Base-by-base conservation (phyloP, 1,139 yeast species). In the Taiozyma sp. region DNA sequence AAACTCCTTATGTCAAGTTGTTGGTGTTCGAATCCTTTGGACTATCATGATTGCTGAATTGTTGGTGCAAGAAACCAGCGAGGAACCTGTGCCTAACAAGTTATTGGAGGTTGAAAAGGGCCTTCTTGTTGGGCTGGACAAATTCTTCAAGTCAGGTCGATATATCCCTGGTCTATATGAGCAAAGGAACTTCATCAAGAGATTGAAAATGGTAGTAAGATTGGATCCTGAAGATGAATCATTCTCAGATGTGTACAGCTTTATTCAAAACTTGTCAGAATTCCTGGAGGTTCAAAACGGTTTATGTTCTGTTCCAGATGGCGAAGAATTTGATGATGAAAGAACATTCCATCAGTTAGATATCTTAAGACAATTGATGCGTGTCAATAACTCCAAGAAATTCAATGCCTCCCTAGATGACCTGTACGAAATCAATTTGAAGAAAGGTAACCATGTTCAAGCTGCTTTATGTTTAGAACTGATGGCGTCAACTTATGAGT, bases 271-370 rank as follows among this genome's bases (percentile, higher is more conserved):
- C 51, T 65, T 88, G 43, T 67, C 82, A 39, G 85, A 82, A 36
- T 87, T 89, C 68, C 70, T 89, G 55, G 80, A 78, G 49, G 81
- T 84, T 24, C 75, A 87, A 62, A 76, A 83, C 55, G 90, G 87
- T 61, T 79, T 87, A 61, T 80, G 80, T 58, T 79, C 80, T 57
- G 89, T 90, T 52, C 96, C 97, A 23, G 79, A 78, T 48, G 93
- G 92, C 23, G 84, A 84, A 46, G 96, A 90, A 62, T 90, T 86
- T 68, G 93, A 87, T 60, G 96, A 87, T 63, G 96, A 90, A 66
- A 75, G 96, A 65, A 84, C 91, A 4, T 86, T 87, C 79, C 88
- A 87, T 65, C 82, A 83, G 54, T 75, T 90, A 62, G 87, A 85
- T 62, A 85, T 89, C 62, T 81, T 87, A 58, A 85, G 91, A 47